Base-by-base conservation (phyloP, 2,329 filamentous ascomycete species). In the Diplodia corticola region DNA sequence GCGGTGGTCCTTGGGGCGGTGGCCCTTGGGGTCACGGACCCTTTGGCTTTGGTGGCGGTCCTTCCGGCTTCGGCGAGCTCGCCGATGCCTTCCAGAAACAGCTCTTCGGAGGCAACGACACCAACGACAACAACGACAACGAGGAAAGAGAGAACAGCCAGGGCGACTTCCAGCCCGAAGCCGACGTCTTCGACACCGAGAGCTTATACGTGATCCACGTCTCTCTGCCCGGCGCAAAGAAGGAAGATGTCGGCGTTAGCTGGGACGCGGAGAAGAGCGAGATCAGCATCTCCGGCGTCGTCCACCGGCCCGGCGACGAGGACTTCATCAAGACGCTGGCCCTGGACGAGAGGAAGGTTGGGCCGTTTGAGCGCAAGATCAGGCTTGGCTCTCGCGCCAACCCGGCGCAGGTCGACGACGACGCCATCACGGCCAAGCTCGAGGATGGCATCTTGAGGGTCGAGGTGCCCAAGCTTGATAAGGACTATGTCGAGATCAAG, bases 401-500 rank as follows among this genome's bases (percentile, higher is more conserved):
- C 33, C 85, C 86, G 33, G 87, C 88, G 7, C 83, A 85, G 69
- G 81, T 95, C 17, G 89, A 93, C 71, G 85, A 82, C 1, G 84
- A 89, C 57, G 82, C 79, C 26, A 94, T 95, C 73, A 84, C 82
- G 2, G 91, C 91, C 2, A 92, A 88, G 79, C 83, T 96, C 78
- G 89, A 92, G 76, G 90, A 95, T 74, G 92, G 92, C 5, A 80
- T 96, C 1, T 77, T 96, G 70, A 81, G 89, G 40, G 83, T 96
- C n/a, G 88, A 86, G n/a, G 86, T 96, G 1, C 91, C 91, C 7
- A 93, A 92, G 81, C 73, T 86, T 7, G 87, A 90, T 73, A 87
- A 87, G 70, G 88, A 87, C 81, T 89, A 87, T 70, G 82, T 83
- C 9, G 80, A 83, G 72, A 78, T 85, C 26, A 81, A 80, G 73